Conservation (phyloP, 2,329 filamentous ascomycete species). For the Hypoxylon sp. region DNA sequence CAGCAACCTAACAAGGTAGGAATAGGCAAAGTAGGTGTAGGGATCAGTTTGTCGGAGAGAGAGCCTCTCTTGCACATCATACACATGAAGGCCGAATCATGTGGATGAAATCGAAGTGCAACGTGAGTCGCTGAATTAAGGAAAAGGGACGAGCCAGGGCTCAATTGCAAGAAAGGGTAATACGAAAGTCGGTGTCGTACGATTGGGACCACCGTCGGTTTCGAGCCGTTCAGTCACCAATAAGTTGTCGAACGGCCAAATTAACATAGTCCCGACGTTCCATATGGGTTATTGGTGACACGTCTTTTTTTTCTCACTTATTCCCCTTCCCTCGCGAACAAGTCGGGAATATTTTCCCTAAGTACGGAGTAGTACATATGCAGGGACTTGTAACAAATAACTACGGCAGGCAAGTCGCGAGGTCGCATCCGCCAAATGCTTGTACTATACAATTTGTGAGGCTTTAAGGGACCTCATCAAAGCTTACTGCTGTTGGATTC, state of each 20-base stretch:
- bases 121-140: slow-evolving; percentile 31
- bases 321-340: slow-evolving; percentile 20
- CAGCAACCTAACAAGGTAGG: slow-evolving; percentile 19
- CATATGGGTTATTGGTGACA: slow-evolving; percentile 37
- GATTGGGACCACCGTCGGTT: slow-evolving; percentile 25
- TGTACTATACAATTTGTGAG: slow-evolving; percentile 27
- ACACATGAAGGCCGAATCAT: slow-evolving; percentile 46
- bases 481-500: slow-evolving; percentile 9
- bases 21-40: slow-evolving; percentile 29
- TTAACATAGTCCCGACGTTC: slow-evolving; percentile 32
- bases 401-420: slow-evolving; percentile 22
- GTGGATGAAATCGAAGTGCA: slow-evolving; percentile 29
- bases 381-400: slow-evolving; percentile 37
- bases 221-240: slow-evolving; percentile 16
- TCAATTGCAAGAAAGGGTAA: slow-evolving; percentile 25
- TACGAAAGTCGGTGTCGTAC: slow-evolving; percentile 32
- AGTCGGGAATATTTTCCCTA: slow-evolving; percentile 30
- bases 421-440: slow-evolving; percentile 27
- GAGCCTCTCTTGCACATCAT: slow-evolving; percentile 37
- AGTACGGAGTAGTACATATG: slow-evolving; percentile 35
- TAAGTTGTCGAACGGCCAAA: slow-evolving; percentile 21
- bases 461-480: slow-evolving; percentile 32
- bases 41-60: slow-evolving; percentile 26
- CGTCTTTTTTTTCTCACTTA: slow-evolving; percentile 22
- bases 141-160: slow-evolving; percentile 23